phyloP scores from a whole-genome alignment of 2,329 filamentous ascomycete species.

The Trichoderma sp. region DNA sequence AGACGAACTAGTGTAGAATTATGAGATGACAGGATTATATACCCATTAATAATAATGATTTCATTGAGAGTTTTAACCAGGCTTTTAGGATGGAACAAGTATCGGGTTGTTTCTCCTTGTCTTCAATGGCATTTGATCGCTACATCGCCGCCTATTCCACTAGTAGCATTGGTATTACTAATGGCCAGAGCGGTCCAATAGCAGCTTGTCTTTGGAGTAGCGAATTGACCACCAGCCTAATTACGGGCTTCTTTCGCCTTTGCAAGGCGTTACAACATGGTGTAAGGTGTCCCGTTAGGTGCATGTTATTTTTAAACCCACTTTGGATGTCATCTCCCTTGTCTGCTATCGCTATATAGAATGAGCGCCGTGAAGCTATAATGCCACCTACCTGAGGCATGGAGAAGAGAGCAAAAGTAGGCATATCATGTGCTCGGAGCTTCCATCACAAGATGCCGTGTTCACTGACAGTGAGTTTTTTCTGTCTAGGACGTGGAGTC shows the following conservation, averaged over 20 bases:
- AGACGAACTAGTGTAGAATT: constrained; percentile 14
- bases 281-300: constrained; percentile 8
- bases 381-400: constrained; percentile 32
- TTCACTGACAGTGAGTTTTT: constrained; percentile 16
- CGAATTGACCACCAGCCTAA: not conserved
- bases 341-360: constrained; percentile 5
- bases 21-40: not conserved
- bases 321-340: not conserved
- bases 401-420: constrained; percentile 44
- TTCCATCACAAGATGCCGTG: not conserved
- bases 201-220: not conserved
- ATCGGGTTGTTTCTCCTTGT: not conserved
- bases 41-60: not conserved
- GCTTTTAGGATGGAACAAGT: no score
- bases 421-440: not conserved
- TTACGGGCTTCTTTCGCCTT: not conserved
- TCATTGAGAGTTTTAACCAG: no score
- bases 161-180: constrained; percentile 2
- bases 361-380: constrained; percentile 17
- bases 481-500: constrained; percentile 42
- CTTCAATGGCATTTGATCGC: not conserved
- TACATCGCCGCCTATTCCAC: not conserved
- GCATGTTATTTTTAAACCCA: not conserved
- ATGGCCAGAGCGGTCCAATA: constrained; percentile 2
- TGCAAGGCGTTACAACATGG: not conserved